phyloP scores from a whole-genome alignment of 176 grass and related monocot species.

The Avena atlantica region DNA sequence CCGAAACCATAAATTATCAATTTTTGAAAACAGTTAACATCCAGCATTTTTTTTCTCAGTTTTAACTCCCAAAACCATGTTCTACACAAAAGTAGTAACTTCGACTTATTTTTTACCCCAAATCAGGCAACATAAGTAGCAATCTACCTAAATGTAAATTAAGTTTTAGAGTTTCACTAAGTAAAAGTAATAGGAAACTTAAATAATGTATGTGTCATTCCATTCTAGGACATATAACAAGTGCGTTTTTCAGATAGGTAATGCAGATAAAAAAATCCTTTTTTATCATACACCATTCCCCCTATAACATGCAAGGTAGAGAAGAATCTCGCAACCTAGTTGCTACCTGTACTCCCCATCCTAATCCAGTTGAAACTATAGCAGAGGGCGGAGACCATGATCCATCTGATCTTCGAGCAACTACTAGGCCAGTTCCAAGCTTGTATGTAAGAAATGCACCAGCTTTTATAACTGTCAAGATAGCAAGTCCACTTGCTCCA shows the following conservation, averaged over 20 bases:
- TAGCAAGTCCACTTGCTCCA: constrained; percentile 82
- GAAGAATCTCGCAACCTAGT: neutral
- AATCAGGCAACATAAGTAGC: neutral
- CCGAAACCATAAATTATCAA: too few relatives aligned
- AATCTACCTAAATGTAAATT: neutral
- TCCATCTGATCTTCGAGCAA: constrained; percentile 81
- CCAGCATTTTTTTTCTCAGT: neutral
- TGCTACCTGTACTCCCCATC: constrained; percentile 91
- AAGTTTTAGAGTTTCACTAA: neutral
- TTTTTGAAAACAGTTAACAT: too few relatives aligned
- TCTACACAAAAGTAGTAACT: constrained; percentile 20
- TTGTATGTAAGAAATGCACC: constrained; percentile 94
- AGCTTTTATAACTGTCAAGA: constrained; percentile 82
- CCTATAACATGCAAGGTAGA: neutral
- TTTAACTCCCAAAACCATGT: constrained; percentile 17
- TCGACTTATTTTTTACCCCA: neutral
- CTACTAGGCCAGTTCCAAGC: constrained; percentile 80
- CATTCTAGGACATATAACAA: constrained; percentile 5
- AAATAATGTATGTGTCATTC: neutral
- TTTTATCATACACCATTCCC: neutral
- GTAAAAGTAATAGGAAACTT: neutral
- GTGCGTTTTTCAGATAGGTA: neutral
- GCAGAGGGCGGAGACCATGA: constrained; percentile 92
- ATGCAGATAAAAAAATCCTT: neutral
- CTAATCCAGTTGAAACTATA: constrained; percentile 77